Conservation (phyloP, 2,329 filamentous ascomycete genomes). For the Talaromyces sp. region DNA sequence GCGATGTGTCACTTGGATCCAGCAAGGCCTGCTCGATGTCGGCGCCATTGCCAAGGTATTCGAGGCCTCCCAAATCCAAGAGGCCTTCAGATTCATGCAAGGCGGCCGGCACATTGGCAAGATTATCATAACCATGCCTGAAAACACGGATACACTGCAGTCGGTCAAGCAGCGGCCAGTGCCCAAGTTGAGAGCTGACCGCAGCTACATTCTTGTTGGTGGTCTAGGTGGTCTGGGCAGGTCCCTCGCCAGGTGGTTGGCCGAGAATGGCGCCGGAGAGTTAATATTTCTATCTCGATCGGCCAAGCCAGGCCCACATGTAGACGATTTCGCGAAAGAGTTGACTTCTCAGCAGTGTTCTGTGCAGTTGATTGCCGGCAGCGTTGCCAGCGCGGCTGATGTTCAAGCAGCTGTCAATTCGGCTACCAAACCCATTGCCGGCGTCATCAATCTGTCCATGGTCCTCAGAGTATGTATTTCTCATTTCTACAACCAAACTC, state of each 20-base stretch:
- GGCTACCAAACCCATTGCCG: conserved; percentile 18
- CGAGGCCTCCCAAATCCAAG: conserved; percentile 14
- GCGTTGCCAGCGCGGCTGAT: conserved; percentile 14
- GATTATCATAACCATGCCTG: conserved; percentile 14
- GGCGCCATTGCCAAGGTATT: conserved; percentile 12
- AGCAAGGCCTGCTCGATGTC: conserved; percentile 6
- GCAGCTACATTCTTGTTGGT: conserved; percentile 52
- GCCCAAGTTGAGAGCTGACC: conserved; percentile 16
- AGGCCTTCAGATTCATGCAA: conserved; percentile 26
- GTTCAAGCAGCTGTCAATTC: no score
- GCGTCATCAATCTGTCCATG: conserved; percentile 42
- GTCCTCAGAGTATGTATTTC: conserved; percentile 25
- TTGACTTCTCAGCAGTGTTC: neutral
- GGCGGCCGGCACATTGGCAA: conserved; percentile 23
- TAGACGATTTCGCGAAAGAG: neutral
- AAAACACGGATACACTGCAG: conserved; percentile 7
- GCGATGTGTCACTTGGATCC: neutral
- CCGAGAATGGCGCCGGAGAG: conserved; percentile 45
- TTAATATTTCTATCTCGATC: conserved; percentile 51
- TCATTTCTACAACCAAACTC: neutral
- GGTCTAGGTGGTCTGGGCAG: conserved; percentile 54
- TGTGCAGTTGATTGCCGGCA: conserved; percentile 4
- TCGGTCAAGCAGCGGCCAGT: neutral
- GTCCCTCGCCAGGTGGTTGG: conserved; percentile 47
- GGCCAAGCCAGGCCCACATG: conserved; percentile 27